Evolutionary conservation across 148 eudicot species (phyloP), one percentile per base, ranked within the genome.

Genomic region (Chenopodium berlandieri): DNA sequence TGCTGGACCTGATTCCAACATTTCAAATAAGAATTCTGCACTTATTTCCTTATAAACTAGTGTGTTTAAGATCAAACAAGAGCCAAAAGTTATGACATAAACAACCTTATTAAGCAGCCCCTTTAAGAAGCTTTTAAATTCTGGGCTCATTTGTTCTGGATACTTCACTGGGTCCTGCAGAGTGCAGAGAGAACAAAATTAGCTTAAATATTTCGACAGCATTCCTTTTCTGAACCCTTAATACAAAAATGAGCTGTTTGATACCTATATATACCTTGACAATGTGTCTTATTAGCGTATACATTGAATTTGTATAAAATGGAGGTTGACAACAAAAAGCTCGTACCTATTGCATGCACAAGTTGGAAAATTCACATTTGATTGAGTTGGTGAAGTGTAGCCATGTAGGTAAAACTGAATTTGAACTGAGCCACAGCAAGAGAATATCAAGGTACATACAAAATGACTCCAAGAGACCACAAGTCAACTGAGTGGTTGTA

Each of bases 401-500:
- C 34, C 34, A 32, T 13, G 60, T 32, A 58, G 17, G 48, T 48
- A 27, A 48, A 30, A 67, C 19, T 54, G 68, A 69, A 34, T 1
- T 47, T 65, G 67, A 50, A 75, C 13, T 37, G 60, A 67, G 19
- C 13, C 22, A 37, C 44, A 5, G 68, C 75, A 79, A 56, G 47
- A 74, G 32, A 78, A 73, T 31, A 78, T 16, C 17, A 74, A 78
- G 81, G 37, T 75, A 89, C 97, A 54, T 89, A 95, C 98, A 95
- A 83, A 82, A 95, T 95, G 67, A 95, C 96, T 80, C 98, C 98
- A 82, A 93, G 97, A 69, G 98, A 95, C 98, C 98, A 95, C 81
- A 95, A 84, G 86, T 93, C 98, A 80, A 88, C 98, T n/a, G 98
- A 93, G 90, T 95, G 98, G 85, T 95, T 95, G 90, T 95, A 95